Evolutionary conservation across 192 early-diverging fungal genomes (phyloP).

Genomic region (Entomortierella chlamydospora): DNA sequence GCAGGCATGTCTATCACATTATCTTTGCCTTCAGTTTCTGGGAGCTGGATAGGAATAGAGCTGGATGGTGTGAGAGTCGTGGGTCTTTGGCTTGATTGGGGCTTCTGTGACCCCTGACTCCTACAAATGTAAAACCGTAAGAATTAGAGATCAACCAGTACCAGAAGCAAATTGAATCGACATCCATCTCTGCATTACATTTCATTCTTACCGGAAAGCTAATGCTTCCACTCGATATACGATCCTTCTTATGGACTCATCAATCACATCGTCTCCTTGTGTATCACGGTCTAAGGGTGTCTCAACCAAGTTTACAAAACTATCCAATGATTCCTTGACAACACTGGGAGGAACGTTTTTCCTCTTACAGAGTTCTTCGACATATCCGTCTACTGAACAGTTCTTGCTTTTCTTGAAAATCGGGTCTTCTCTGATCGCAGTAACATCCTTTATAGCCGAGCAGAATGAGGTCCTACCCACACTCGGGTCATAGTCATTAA

Average conservation of each 20-base stretch:
- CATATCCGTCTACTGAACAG: conserved; percentile 7
- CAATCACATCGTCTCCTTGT: conserved; percentile 10
- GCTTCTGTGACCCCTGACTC: background rate
- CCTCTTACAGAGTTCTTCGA: conserved; percentile 24
- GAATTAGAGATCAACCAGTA: conserved; percentile 6
- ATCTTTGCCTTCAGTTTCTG: too few relatives aligned
- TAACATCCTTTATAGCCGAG: conserved; percentile 14
- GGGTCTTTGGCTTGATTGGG: conserved; percentile 10
- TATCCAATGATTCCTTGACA: conserved; percentile 17
- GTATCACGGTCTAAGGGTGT: background rate
- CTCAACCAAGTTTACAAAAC: conserved; percentile 21
- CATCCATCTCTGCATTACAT: conserved; percentile 4
- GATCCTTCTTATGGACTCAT: conserved; percentile 25
- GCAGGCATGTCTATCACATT: too few relatives aligned
- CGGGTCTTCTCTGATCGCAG: conserved; percentile 11
- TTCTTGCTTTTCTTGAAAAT: conserved; percentile 6
- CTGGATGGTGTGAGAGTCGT: conserved; percentile 9
- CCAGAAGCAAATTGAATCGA: conserved; percentile 14
- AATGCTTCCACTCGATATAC: conserved; percentile 25
- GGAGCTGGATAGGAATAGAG: conserved; percentile 8
- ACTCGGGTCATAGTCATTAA: conserved; percentile 27
- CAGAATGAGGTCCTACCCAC: conserved; percentile 25
- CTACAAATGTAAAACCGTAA: conserved; percentile 14
- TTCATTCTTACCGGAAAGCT: conserved; percentile 17
- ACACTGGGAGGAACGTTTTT: conserved; percentile 3